Percentiles rank a stretch among this genome's conserved stretches.
Evolutionary conservation across 371 early-diverging fungal species (phyloP).

Genomic region (Apophysomyces elegans): DNA sequence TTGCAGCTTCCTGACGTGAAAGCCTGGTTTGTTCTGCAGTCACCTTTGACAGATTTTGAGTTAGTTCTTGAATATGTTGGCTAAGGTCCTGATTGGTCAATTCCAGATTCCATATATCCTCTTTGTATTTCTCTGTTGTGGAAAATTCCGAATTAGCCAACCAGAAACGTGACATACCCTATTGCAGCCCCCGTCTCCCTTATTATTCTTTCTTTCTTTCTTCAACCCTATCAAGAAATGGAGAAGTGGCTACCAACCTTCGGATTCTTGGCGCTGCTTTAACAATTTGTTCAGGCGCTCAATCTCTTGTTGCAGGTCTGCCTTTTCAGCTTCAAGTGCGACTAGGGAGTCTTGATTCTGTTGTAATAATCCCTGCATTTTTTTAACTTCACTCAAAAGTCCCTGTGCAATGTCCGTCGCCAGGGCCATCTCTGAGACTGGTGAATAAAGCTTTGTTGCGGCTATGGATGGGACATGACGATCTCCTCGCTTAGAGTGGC

Average conservation of each 20-base stretch:
- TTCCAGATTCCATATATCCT: conserved; percentile 47
- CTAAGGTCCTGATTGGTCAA: conserved; percentile 39
- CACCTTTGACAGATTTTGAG: conserved; percentile 43
- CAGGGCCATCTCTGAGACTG: conserved; percentile 20
- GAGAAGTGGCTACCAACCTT: conserved; percentile 37
- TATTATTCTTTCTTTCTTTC: no score
- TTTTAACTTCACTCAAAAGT: conserved; percentile 42
- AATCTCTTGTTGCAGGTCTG: conserved; percentile 57
- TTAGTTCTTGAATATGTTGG: conserved; percentile 53
- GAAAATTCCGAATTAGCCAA: neutral
- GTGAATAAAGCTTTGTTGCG: conserved; percentile 1
- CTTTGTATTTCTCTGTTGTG: conserved; percentile 34
- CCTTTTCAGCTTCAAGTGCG: conserved; percentile 56
- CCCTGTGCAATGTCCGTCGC: conserved; percentile 49
- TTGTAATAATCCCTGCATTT: conserved; percentile 45
- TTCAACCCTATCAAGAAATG: neutral
- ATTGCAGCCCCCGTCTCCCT: no score
- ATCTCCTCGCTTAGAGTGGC: conserved; percentile 2
- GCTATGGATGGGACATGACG: neutral
- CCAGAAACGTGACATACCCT: conserved; percentile 2
- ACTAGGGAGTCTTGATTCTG: conserved; percentile 58
- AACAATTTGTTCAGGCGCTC: conserved; percentile 58
- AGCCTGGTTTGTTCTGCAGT: conserved; percentile 52
- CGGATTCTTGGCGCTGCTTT: conserved; percentile 48
- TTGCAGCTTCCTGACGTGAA: conserved; percentile 42